Evolutionary conservation across 148 eudicot species (phyloP).

Genomic region (Hydrangea macrophylla): DNA sequence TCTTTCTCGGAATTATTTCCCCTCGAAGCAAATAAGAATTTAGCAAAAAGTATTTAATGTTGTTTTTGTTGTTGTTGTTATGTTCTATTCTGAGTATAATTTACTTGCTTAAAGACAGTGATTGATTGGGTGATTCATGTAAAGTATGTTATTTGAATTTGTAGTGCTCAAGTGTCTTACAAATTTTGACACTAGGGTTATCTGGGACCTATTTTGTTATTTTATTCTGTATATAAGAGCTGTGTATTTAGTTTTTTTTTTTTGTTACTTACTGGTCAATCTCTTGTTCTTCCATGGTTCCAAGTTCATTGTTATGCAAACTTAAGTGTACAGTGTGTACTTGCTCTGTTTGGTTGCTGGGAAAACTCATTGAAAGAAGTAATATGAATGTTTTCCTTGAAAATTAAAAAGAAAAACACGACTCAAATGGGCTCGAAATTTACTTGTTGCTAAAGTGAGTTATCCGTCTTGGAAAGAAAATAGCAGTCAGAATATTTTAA

Average conservation of each 20-base stretch:
- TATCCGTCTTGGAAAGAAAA: too few relatives aligned
- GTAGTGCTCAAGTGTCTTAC: not conserved
- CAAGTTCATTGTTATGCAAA: not conserved
- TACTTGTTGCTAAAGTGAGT: too few relatives aligned
- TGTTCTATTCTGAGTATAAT: not conserved
- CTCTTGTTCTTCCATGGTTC: not conserved
- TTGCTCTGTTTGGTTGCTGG: not conserved
- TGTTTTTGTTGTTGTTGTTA: not conserved
- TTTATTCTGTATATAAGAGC: not conserved
- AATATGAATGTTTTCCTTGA: not conserved
- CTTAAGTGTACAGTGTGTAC: slow-evolving; percentile 3
- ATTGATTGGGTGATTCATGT: not conserved
- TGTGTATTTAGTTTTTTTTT: not conserved
- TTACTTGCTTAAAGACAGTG: too few relatives aligned
- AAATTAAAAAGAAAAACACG: not conserved
- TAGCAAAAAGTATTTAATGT: not conserved
- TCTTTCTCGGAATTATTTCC: not conserved
- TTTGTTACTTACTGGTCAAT: not conserved
- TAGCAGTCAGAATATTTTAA: too few relatives aligned
- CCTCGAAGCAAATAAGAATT: not conserved
- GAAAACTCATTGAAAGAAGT: not conserved
- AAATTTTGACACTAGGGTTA: not conserved
- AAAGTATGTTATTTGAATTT: not conserved
- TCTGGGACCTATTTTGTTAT: not conserved
- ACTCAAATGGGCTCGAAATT: not conserved